Percentiles rank a stretch among this genome's conserved stretches.
phyloP scores from a whole-genome alignment of 1,284 basidiomycete species.

The Melanopsichium pennsylvanicum region DNA sequence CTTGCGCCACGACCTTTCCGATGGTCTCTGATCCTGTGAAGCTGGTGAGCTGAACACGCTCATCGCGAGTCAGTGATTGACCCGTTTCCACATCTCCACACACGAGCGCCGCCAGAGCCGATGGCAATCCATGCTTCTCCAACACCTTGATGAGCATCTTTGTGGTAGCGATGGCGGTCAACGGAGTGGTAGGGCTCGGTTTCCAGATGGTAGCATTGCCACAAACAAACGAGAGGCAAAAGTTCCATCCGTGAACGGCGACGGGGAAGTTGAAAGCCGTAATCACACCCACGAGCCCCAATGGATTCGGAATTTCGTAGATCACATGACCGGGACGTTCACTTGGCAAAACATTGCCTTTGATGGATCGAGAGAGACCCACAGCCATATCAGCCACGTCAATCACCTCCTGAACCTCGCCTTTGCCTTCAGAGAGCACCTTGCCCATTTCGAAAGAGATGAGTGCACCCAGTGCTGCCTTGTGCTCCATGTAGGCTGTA shows the following conservation, averaged over 20 bases:
- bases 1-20: slow-evolving; percentile 81
- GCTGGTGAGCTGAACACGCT: slow-evolving; percentile 76
- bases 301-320: slow-evolving; percentile 77
- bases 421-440: slow-evolving; percentile 87
- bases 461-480: slow-evolving; percentile 79
- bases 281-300: slow-evolving; percentile 88
- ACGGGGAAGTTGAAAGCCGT: slow-evolving; percentile 94
- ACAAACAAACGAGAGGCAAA: slow-evolving; percentile 84
- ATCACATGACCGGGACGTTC: slow-evolving; percentile 53
- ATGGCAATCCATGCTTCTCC: slow-evolving; percentile 81
- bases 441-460: slow-evolving; percentile 84
- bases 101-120: slow-evolving; percentile 81
- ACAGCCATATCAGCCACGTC: slow-evolving; percentile 86
- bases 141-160: slow-evolving; percentile 82
- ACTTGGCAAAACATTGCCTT: slow-evolving; percentile 53
- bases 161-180: slow-evolving; percentile 83
- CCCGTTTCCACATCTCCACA: slow-evolving; percentile 84
- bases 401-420: slow-evolving; percentile 93
- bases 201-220: slow-evolving; percentile 96
- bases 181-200: slow-evolving; percentile 85
- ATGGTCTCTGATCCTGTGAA: slow-evolving; percentile 92
- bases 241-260: slow-evolving; percentile 77
- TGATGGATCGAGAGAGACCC: slow-evolving; percentile 89
- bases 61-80: slow-evolving; percentile 77
- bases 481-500: slow-evolving; percentile 80